Conservation (phyloP, 2,329 filamentous ascomycete genomes). For the Metarhizium rileyi region DNA sequence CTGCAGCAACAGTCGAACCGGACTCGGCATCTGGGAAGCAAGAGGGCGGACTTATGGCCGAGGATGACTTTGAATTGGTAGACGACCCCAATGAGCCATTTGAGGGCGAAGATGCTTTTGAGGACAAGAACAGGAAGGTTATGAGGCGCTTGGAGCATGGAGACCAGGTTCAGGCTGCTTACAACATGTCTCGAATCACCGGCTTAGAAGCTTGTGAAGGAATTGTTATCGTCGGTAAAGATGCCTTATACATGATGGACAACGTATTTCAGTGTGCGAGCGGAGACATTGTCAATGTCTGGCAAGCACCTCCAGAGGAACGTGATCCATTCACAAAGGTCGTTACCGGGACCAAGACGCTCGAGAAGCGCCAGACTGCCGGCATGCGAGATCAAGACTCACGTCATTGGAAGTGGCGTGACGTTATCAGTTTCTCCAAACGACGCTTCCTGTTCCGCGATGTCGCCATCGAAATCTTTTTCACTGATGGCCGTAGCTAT, state of each 20-base stretch:
- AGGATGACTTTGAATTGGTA: conserved; percentile 93
- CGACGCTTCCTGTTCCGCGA: conserved; percentile 90
- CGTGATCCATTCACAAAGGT: conserved; percentile 92
- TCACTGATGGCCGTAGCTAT: conserved; percentile 93
- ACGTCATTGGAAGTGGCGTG: conserved; percentile 86
- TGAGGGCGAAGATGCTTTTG: conserved; percentile 66
- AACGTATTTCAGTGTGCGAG: conserved; percentile 92
- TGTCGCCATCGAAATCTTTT: conserved; percentile 94
- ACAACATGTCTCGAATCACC: conserved; percentile 90
- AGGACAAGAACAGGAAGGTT: conserved; percentile 97
- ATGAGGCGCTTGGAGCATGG: conserved; percentile 87
- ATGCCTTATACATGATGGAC: conserved; percentile 87
- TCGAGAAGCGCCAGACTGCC: conserved; percentile 51
- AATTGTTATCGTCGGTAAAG: conserved; percentile 84
- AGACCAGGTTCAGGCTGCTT: conserved; percentile 86
- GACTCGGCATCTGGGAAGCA: conserved; percentile 15
- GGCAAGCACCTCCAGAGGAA: conserved; percentile 86
- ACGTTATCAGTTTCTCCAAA: conserved; percentile 93
- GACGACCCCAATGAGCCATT: conserved; percentile 83
- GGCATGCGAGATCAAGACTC: conserved; percentile 62
- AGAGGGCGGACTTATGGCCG: conserved; percentile 32
- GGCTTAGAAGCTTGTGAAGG: conserved; percentile 91
- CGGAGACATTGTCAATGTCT: conserved; percentile 93
- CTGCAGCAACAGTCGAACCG: conserved; percentile 10
- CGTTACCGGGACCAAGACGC: conserved; percentile 58